These are phyloP conservation scores for Agapanthus africanus DNA, from an alignment of 106 monocot species.

Conservation along the genomic window DNA sequence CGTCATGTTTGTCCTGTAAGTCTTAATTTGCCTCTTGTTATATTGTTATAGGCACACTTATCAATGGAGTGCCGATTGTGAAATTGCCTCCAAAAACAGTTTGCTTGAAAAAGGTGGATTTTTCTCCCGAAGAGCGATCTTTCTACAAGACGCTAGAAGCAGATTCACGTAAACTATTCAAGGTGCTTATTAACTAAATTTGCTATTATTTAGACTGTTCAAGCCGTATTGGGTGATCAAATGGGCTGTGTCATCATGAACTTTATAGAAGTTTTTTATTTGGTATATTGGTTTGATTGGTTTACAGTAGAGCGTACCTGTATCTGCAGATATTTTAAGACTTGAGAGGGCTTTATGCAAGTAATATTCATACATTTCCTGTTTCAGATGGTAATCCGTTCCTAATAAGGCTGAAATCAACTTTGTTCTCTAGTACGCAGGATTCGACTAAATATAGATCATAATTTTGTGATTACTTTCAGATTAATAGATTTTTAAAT, in stretches of 20 bases:
- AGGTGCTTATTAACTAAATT: constrained; percentile 32
- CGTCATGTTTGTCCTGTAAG: background rate
- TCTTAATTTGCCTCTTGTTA: background rate
- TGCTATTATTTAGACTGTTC: background rate
- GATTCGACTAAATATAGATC: too few relatives aligned
- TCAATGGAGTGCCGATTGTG: constrained; percentile 74
- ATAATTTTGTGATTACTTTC: too few relatives aligned
- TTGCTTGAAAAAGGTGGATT: constrained; percentile 56
- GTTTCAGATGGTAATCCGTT: too few relatives aligned
- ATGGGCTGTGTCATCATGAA: background rate
- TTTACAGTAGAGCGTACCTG: too few relatives aligned
- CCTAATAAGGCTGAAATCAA: too few relatives aligned
- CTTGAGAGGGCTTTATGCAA: background rate
- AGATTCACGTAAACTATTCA: constrained; percentile 66
- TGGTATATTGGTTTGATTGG: too few relatives aligned
- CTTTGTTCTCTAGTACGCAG: too few relatives aligned
- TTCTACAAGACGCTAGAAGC: constrained; percentile 75
- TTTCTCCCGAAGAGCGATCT: constrained; percentile 63
- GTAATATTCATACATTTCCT: background rate
- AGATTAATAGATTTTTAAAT: too few relatives aligned
- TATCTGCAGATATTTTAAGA: too few relatives aligned
- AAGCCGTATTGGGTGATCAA: background rate
- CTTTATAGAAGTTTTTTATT: background rate
- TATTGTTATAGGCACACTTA: constrained; percentile 38
- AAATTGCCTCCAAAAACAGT: constrained; percentile 70